Evolutionary conservation across 306 rosid genomes (phyloP).

Genomic region (Cicer arietinum): DNA sequence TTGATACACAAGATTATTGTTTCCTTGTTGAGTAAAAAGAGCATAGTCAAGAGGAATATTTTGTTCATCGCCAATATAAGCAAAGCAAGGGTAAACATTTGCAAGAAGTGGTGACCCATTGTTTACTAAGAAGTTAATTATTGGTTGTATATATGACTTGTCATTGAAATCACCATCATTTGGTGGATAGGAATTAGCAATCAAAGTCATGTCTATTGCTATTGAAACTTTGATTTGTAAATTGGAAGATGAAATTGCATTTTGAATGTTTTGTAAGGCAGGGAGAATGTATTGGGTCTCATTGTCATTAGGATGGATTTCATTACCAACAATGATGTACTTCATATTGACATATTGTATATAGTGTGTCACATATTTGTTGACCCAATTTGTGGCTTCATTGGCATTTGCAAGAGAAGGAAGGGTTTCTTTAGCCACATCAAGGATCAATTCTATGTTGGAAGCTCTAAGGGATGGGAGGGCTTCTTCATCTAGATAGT

Average conservation of each 20-base stretch:
- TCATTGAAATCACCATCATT: slow-evolving; percentile 41
- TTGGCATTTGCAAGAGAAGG: slow-evolving; percentile 40
- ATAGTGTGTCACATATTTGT: slow-evolving; percentile 37
- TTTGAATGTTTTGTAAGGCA: slow-evolving; percentile 50
- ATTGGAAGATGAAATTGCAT: slow-evolving; percentile 48
- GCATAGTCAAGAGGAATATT: slow-evolving; percentile 47
- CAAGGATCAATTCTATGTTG: slow-evolving; percentile 55
- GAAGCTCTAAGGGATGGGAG: slow-evolving; percentile 61
- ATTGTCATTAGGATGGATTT: slow-evolving; percentile 36
- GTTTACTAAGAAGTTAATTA: slow-evolving; percentile 44
- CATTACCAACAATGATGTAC: slow-evolving; percentile 63
- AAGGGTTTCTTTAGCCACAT: slow-evolving; percentile 40
- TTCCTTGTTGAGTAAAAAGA: slow-evolving; percentile 50
- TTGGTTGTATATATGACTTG: slow-evolving; percentile 44
- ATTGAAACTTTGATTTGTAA: slow-evolving; percentile 69
- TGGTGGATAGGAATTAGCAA: slow-evolving; percentile 56
- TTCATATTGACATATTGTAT: slow-evolving; percentile 48
- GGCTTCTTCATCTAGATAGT: slow-evolving; percentile 47
- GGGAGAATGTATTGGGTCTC: slow-evolving; percentile 41
- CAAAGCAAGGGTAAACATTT: slow-evolving; percentile 65
- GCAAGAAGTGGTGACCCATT: slow-evolving; percentile 71
- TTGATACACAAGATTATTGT: slow-evolving; percentile 50
- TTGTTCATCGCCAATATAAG: not conserved
- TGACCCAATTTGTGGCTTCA: slow-evolving; percentile 55
- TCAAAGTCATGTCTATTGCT: slow-evolving; percentile 44